phyloP scores from a whole-genome alignment of 352 stramenopile species.

The Pythium folliculosum region DNA sequence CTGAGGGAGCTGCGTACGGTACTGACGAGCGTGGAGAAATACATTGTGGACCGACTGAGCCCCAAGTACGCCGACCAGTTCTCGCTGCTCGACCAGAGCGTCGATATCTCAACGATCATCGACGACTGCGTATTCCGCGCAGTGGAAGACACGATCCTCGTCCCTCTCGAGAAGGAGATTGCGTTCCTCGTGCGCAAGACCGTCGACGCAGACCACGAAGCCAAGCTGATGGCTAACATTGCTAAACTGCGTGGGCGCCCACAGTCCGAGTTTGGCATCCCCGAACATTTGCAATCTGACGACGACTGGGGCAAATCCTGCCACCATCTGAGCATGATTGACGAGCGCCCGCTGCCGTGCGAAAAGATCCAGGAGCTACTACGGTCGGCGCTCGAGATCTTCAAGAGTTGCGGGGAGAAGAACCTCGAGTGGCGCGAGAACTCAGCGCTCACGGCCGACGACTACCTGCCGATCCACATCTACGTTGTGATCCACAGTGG shows the following conservation, averaged over 20 bases:
- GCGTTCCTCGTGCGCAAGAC: constrained; percentile 67
- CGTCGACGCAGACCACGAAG: constrained; percentile 57
- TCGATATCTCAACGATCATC: constrained; percentile 50
- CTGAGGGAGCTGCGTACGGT: constrained; percentile 69
- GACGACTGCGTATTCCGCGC: constrained; percentile 73
- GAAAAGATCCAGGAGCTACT: constrained; percentile 86
- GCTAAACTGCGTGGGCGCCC: constrained; percentile 60
- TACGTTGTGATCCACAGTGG: constrained; percentile 82
- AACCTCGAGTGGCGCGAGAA: constrained; percentile 78
- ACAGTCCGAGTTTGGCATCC: constrained; percentile 77
- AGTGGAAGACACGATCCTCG: constrained; percentile 79
- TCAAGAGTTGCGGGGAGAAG: constrained; percentile 78
- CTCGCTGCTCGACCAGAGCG: constrained; percentile 59
- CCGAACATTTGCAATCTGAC: constrained; percentile 72
- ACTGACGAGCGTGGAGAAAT: constrained; percentile 77
- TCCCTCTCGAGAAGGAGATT: constrained; percentile 75
- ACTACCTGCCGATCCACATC: constrained; percentile 87
- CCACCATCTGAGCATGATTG: constrained; percentile 84
- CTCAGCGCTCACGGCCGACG: constrained; percentile 74
- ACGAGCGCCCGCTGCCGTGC: constrained; percentile 66
- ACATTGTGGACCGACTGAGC: constrained; percentile 63
- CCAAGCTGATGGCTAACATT: constrained; percentile 59
- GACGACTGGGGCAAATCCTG: constrained; percentile 80
- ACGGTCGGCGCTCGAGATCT: constrained; percentile 75
- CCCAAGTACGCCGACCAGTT: constrained; percentile 69